phyloP scores from a whole-genome alignment of 805 yeast genomes.

The Monosporozyma aquatica region DNA sequence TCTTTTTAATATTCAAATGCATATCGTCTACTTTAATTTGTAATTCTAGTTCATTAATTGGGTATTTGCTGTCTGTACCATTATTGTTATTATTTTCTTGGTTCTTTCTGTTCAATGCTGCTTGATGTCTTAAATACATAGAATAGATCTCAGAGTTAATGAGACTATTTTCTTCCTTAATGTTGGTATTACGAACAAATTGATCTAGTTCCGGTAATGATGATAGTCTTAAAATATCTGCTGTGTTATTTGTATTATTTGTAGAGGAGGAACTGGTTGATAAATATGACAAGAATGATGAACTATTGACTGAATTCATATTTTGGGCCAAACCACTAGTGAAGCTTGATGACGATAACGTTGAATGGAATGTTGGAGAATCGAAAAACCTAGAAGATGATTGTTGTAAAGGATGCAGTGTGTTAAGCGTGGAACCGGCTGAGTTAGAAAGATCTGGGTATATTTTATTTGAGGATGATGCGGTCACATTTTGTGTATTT shows the following conservation, averaged over 20 bases:
- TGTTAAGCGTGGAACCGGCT: not conserved
- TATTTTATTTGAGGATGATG: not conserved
- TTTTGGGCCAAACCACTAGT: not conserved
- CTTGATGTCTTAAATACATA: not conserved
- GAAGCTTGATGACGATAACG: not conserved
- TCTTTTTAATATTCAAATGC: constrained; percentile 1
- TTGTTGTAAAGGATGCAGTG: not conserved
- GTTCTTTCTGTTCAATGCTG: not conserved
- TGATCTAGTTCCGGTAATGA: constrained; percentile 4
- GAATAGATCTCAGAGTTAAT: constrained; percentile 2
- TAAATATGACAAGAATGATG: not conserved
- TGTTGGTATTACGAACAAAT: not conserved
- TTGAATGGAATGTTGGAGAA: constrained; percentile 1
- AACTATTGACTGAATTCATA: constrained; percentile 1
- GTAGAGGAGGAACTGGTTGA: constrained; percentile 3
- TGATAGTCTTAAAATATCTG: not conserved
- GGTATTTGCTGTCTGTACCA: too few species aligned
- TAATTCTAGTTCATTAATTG: not conserved
- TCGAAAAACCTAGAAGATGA: constrained; percentile 3
- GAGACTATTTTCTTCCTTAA: not conserved
- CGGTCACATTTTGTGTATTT: not conserved
- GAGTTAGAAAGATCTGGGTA: too few species aligned
- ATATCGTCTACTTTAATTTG: constrained; percentile 1
- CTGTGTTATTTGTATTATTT: not conserved
- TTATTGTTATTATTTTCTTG: not conserved